Evolutionary conservation across 306 rosid species (phyloP).

Genomic region (Mucuna pruriens): DNA sequence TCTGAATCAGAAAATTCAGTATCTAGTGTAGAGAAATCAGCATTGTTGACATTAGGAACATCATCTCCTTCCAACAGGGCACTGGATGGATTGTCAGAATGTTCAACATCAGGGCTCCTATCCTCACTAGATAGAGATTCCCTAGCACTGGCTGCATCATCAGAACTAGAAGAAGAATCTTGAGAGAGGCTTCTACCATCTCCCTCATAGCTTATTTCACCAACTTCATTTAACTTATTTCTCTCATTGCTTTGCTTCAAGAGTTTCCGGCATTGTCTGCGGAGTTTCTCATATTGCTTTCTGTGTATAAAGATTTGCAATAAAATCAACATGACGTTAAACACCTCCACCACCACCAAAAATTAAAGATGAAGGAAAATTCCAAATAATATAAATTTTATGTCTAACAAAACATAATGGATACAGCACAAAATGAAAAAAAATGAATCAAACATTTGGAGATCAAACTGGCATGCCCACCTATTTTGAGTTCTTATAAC

Average conservation of each 20-base stretch:
- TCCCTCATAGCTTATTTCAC: conserved; percentile 61
- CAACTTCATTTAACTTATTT: conserved; percentile 59
- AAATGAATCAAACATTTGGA: conserved; percentile 24
- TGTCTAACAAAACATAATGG: conserved; percentile 15
- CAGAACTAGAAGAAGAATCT: conserved; percentile 87
- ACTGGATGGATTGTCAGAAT: conserved; percentile 64
- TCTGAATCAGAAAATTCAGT: conserved; percentile 88
- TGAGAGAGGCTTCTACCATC: conserved; percentile 55
- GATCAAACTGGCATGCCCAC: conserved; percentile 45
- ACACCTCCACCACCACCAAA: background rate
- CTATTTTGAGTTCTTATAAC: conserved; percentile 68
- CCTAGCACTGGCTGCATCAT: conserved; percentile 88
- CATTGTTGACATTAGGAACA: conserved; percentile 52
- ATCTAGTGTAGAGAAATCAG: conserved; percentile 63
- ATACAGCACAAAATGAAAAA: background rate
- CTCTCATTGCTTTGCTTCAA: conserved; percentile 57
- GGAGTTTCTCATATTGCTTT: conserved; percentile 82
- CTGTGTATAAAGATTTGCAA: conserved; percentile 56
- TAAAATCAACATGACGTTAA: conserved; percentile 34
- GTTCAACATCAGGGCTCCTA: conserved; percentile 61
- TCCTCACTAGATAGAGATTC: conserved; percentile 94
- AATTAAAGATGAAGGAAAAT: background rate
- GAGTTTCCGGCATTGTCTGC: conserved; percentile 71
- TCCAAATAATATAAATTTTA: conserved; percentile 10
- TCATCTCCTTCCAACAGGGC: conserved; percentile 74